A percentile compares a stretch with the other conserved stretches of the same genome.
Conservation (phyloP, 2,329 filamentous ascomycete species). For the Scorias spongiosa region DNA sequence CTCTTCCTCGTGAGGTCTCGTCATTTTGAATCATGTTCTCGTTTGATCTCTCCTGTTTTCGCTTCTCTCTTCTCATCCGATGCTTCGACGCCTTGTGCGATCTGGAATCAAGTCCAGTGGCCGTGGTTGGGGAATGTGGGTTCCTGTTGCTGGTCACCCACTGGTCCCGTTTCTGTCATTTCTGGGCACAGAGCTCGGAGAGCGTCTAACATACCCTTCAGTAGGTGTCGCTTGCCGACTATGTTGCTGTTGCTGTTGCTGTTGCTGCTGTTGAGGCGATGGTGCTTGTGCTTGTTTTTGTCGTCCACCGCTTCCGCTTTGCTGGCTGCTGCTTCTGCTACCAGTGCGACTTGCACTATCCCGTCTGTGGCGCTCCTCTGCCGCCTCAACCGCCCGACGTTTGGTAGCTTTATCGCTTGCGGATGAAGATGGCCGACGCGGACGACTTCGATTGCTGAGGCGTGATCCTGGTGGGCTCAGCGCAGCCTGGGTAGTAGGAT, state of each 20-base stretch:
- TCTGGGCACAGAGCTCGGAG: conserved; percentile 1
- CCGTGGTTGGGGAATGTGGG: neutral
- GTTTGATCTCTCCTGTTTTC: conserved; percentile 1
- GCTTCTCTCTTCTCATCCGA: conserved; percentile 1
- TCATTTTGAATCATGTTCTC: neutral
- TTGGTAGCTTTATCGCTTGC: conserved; percentile 20
- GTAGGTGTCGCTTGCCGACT: conserved; percentile 15
- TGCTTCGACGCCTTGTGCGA: conserved; percentile 1
- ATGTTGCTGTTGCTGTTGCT: conserved; percentile 6
- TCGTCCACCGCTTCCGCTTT: neutral
- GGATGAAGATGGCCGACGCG: conserved; percentile 6
- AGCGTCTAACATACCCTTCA: conserved; percentile 15
- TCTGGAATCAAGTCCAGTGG: neutral
- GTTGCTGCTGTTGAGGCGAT: neutral
- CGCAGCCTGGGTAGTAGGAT: conserved; percentile 4
- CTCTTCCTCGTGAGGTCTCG: too few relatives aligned
- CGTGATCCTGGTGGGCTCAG: conserved; percentile 12
- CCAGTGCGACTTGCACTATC: conserved; percentile 6
- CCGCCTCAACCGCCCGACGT: conserved; percentile 16
- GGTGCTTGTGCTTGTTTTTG: neutral
- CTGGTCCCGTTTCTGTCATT: conserved; percentile 1
- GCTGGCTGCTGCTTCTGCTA: neutral
- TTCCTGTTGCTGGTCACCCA: neutral
- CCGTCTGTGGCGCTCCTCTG: conserved; percentile 14
- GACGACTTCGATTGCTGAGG: conserved; percentile 12